Percentiles rank a stretch among this genome's conserved stretches.
Evolutionary conservation across 2,329 filamentous ascomycete genomes (phyloP).

Genomic region (Tolypocladium nubicola): DNA sequence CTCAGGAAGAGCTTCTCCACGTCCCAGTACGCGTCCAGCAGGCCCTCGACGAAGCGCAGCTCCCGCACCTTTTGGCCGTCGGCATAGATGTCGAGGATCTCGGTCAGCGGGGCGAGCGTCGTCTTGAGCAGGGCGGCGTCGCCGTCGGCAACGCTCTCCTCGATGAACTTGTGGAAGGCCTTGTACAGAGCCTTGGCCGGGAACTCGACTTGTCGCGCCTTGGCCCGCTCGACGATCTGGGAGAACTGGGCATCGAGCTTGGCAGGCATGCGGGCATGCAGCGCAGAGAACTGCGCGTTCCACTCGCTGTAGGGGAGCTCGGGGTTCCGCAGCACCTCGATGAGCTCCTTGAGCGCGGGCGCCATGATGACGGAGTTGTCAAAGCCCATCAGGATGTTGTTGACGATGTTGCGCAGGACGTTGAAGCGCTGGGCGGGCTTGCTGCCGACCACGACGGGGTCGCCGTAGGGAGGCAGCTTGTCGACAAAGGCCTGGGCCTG

Average conservation of each 20-base stretch:
- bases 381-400: slow-evolving; percentile 84
- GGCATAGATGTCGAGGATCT: slow-evolving; percentile 68
- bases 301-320: slow-evolving; percentile 95
- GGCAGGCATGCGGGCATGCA: slow-evolving; percentile 95
- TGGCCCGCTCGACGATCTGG: slow-evolving; percentile 77
- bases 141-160: slow-evolving; percentile 64
- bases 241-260: slow-evolving; percentile 77
- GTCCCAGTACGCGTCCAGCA: slow-evolving; percentile 73
- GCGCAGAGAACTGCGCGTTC: slow-evolving; percentile 87
- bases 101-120: slow-evolving; percentile 63
- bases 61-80: slow-evolving; percentile 90
- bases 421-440: slow-evolving; percentile 87
- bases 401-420: slow-evolving; percentile 64
- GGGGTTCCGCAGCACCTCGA: slow-evolving; percentile 80
- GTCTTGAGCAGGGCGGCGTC: slow-evolving; percentile 67
- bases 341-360: slow-evolving; percentile 71
- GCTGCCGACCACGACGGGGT: slow-evolving; percentile 75
- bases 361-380: slow-evolving; percentile 98
- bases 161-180: slow-evolving; percentile 77
- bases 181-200: slow-evolving; percentile 80
- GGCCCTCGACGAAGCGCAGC: slow-evolving; percentile 65
- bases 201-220: slow-evolving; percentile 72
- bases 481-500: slow-evolving; percentile 90
- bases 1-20: slow-evolving; percentile 84
- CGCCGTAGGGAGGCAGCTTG: slow-evolving; percentile 77